Conservation (phyloP, 2,329 filamentous ascomycete species). For the Cyphellophora attinorum region DNA sequence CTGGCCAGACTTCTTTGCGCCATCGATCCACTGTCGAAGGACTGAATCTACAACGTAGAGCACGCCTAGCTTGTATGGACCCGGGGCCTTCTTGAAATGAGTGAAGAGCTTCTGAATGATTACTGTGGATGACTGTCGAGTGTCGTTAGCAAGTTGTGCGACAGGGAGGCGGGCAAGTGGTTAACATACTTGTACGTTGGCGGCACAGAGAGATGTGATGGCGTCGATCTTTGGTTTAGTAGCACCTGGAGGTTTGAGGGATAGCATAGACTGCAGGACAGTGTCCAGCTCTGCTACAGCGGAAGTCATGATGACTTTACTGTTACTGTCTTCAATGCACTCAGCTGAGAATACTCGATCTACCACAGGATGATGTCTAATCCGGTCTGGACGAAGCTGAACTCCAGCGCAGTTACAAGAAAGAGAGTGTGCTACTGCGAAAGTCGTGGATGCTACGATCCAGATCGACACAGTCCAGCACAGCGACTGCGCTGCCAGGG, state of each 20-base stretch:
- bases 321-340: constrained; percentile 1
- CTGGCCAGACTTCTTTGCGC: constrained; percentile 79
- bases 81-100: constrained; percentile 89
- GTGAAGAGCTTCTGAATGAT: constrained; percentile 95
- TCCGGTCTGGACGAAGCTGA: no score
- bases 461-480: no score
- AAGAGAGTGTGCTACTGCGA: no score
- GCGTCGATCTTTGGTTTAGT: constrained; percentile 84
- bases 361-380: no score
- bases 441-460: no score
- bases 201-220: constrained; percentile 78
- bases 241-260: constrained; percentile 84
- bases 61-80: constrained; percentile 95
- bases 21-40: constrained; percentile 96
- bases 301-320: constrained; percentile 56
- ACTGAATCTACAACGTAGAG: constrained; percentile 99
- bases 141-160: constrained; percentile 19
- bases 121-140: constrained; percentile 68
- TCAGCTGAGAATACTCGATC: no score
- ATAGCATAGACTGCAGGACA: constrained; percentile 83
- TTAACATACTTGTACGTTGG: constrained; percentile 74
- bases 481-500: no score
- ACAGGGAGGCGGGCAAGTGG: not conserved
- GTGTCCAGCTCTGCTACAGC: constrained; percentile 85
- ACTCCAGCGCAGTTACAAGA: no score